Conservation (phyloP, 352 stramenopile species). For the Globisporangium nodosum region DNA sequence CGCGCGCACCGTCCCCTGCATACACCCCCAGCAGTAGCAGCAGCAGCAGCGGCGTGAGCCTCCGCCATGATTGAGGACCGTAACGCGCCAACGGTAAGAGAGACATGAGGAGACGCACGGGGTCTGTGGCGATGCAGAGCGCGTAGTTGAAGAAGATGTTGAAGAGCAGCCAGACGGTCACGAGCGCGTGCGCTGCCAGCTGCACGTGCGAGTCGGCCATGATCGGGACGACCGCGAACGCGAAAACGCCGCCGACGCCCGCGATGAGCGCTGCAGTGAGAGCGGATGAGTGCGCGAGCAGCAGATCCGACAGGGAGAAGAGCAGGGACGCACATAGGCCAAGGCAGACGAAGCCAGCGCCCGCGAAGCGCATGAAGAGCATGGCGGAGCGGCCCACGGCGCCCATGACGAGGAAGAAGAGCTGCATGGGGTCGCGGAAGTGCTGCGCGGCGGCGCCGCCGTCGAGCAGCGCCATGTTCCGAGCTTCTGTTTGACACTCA, state of each 20-base stretch:
- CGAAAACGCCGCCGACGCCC: conserved; percentile 31
- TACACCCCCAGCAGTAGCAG: conserved; percentile 6
- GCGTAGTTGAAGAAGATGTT: conserved; percentile 80
- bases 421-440: conserved; percentile 54
- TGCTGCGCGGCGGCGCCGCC: conserved; percentile 18
- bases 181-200: conserved; percentile 25
- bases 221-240: conserved; percentile 49
- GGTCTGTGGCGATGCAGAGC: conserved; percentile 53
- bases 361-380: conserved; percentile 39
- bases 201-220: conserved; percentile 26
- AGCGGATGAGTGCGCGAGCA: neutral
- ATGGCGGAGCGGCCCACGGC: conserved; percentile 28
- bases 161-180: conserved; percentile 34
- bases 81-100: neutral
- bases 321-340: conserved; percentile 30
- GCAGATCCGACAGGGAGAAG: neutral
- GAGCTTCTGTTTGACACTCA: neutral
- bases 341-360: conserved; percentile 33
- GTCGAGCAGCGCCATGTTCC: conserved; percentile 1
- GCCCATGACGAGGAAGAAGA: conserved; percentile 26
- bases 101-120: conserved; percentile 16
- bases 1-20: conserved; percentile 7
- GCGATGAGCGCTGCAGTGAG: conserved; percentile 31
- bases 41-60: neutral
- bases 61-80: neutral